These are phyloP conservation scores for Dendrobium huoshanense DNA, from an alignment of 106 monocot species.

Conservation along the genomic window DNA sequence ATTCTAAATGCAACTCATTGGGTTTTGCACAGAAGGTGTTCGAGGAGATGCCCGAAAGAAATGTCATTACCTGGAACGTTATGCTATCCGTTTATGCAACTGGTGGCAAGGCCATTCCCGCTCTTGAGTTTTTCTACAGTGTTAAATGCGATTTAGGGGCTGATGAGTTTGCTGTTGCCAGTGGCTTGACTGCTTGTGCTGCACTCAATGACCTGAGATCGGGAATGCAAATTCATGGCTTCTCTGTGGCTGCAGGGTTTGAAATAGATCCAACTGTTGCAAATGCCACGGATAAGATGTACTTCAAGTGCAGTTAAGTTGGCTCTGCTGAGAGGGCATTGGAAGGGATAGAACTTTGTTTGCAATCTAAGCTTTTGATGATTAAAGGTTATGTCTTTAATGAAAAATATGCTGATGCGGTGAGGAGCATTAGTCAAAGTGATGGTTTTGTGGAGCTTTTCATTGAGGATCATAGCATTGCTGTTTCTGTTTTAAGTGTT, in stretches of 20 bases:
- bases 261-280: conserved; percentile 11
- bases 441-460: conserved; percentile 13
- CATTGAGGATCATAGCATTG: conserved; percentile 20
- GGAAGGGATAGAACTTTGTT: conserved; percentile 18
- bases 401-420: conserved; percentile 17
- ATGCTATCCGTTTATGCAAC: conserved; percentile 19
- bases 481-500: conserved; percentile 24
- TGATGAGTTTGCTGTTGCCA: conserved; percentile 39
- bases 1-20: conserved; percentile 15
- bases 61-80: conserved; percentile 25
- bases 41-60: conserved; percentile 30
- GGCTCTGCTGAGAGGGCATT: conserved; percentile 29
- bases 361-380: conserved; percentile 23
- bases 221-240: conserved; percentile 38
- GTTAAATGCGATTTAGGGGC: conserved; percentile 17
- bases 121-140: conserved; percentile 15
- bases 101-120: conserved; percentile 11
- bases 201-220: conserved; percentile 20
- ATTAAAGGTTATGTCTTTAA: conserved; percentile 46
- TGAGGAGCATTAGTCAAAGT: not conserved
- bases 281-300: conserved; percentile 44
- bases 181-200: conserved; percentile 39
- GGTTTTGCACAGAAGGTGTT: conserved; percentile 18
- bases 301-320: conserved; percentile 34
- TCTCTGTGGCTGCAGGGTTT: conserved; percentile 13